Evolutionary conservation across 768 basidiomycete species (phyloP).

Genomic region (Solioccasus polychromus): DNA sequence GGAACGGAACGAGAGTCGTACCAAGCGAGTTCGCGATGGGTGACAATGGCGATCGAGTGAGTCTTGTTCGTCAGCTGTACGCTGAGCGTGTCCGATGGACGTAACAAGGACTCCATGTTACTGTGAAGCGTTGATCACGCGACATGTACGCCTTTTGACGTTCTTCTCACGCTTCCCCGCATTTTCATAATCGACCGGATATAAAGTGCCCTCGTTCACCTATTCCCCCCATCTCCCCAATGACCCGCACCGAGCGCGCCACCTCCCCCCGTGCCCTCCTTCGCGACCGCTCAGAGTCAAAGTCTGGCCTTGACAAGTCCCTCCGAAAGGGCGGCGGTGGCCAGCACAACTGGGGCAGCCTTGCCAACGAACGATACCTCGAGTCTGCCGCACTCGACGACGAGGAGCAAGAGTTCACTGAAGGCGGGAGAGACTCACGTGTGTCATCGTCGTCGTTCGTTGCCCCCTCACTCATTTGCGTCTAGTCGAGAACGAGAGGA

Average conservation of each 20-base stretch:
- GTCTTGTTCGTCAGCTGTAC: too few relatives aligned
- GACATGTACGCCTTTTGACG: not conserved
- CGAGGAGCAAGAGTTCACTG: constrained; percentile 37
- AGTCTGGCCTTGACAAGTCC: constrained; percentile 69
- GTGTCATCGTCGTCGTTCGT: constrained; percentile 1
- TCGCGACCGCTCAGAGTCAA: constrained; percentile 78
- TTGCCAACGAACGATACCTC: constrained; percentile 58
- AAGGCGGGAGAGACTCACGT: constrained; percentile 19
- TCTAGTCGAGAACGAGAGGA: constrained; percentile 17
- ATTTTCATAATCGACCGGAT: constrained; percentile 10
- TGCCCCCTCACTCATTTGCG: constrained; percentile 9
- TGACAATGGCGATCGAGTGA: constrained; percentile 44
- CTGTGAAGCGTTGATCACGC: constrained; percentile 13
- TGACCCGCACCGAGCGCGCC: constrained; percentile 82
- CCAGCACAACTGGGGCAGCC: constrained; percentile 81
- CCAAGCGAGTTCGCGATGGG: constrained; percentile 43
- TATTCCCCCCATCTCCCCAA: constrained; percentile 31
- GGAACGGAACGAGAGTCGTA: not conserved
- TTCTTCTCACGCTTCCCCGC: constrained; percentile 32
- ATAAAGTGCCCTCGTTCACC: constrained; percentile 16
- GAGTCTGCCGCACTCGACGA: constrained; percentile 60
- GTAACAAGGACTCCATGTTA: too few relatives aligned
- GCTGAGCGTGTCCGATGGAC: too few relatives aligned
- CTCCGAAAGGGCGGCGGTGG: constrained; percentile 80
- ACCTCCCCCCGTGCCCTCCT: constrained; percentile 65